Percentiles rank a stretch among this genome's conserved stretches.
These are phyloP conservation scores for Xerocomus potaroensis DNA, from an alignment of 768 basidiomycete genomes.

Conservation along the genomic window DNA sequence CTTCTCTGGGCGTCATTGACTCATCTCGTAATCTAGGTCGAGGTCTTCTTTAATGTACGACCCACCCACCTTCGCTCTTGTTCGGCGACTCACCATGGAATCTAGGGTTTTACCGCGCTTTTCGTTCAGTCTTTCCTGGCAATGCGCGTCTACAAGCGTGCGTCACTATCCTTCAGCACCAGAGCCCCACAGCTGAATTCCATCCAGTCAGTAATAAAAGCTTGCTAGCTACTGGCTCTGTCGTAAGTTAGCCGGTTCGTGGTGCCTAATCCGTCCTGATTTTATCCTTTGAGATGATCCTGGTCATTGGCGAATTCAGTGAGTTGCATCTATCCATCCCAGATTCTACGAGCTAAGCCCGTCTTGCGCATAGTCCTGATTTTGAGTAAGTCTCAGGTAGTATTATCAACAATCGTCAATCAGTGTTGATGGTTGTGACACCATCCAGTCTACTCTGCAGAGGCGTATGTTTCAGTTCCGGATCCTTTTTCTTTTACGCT, in stretches of 20 bases:
- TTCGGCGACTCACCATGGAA: background rate
- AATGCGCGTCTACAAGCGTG: conserved; percentile 49
- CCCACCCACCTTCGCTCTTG: background rate
- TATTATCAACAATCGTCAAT: background rate
- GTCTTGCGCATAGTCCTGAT: conserved; percentile 25
- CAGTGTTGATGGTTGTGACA: conserved; percentile 2
- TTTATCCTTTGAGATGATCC: conserved; percentile 13
- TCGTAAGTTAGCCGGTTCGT: conserved; percentile 20
- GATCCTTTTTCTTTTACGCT: background rate
- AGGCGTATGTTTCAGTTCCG: conserved; percentile 32
- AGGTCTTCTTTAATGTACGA: conserved; percentile 50
- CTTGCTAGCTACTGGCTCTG: conserved; percentile 36
- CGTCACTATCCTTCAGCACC: conserved; percentile 10
- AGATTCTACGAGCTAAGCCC: conserved; percentile 5
- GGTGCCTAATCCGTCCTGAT: background rate
- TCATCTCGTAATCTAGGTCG: conserved; percentile 32
- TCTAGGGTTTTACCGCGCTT: conserved; percentile 44
- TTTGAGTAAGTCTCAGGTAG: conserved; percentile 27
- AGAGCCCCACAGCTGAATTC: background rate
- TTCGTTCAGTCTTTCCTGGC: conserved; percentile 57
- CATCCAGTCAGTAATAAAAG: conserved; percentile 48
- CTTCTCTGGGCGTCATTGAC: background rate
- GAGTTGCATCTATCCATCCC: conserved; percentile 1
- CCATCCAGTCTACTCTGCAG: conserved; percentile 32
- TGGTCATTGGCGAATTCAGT: conserved; percentile 44